Conservation (phyloP, 495 filamentous ascomycete species). For the Mycothermus thermophilus region DNA sequence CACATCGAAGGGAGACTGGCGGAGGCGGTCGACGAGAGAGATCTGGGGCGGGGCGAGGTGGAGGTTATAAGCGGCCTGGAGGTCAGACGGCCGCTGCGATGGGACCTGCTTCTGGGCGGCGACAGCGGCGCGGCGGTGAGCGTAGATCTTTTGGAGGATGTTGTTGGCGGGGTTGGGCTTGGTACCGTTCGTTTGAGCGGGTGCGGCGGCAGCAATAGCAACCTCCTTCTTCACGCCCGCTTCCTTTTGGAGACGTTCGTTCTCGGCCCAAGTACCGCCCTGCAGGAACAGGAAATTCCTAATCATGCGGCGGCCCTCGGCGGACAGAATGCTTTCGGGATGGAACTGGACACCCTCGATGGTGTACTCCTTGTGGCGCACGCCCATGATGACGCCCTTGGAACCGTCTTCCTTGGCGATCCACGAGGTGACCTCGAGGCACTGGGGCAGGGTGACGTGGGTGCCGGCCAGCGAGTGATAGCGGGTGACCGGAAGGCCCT, state of each 20-base stretch:
- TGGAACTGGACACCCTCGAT: conserved; percentile 97
- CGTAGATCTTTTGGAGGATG: conserved; percentile 87
- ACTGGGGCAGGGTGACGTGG: conserved; percentile 72
- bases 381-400: conserved; percentile 86
- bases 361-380: conserved; percentile 78
- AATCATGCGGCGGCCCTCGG: conserved; percentile 75
- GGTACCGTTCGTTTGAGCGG: conserved; percentile 1
- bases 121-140: conserved; percentile 62
- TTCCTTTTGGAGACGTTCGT: conserved; percentile 39
- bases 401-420: conserved; percentile 49
- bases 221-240: conserved; percentile 9
- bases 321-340: conserved; percentile 91
- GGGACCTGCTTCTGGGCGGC: conserved; percentile 74
- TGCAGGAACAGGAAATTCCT: conserved; percentile 80
- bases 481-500: conserved; percentile 73
- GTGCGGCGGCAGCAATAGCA: background rate
- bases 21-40: conserved; percentile 63
- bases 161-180: conserved; percentile 35
- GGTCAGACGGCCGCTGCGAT: conserved; percentile 65
- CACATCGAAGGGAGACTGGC: conserved; percentile 64
- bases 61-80: conserved; percentile 77
- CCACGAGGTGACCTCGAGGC: conserved; percentile 85
- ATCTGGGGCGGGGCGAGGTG: conserved; percentile 77
- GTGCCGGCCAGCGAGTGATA: conserved; percentile 97
- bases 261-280: conserved; percentile 82